Evolutionary conservation across 306 rosid genomes (phyloP).

Genomic region (Vachellia pachyceras): DNA sequence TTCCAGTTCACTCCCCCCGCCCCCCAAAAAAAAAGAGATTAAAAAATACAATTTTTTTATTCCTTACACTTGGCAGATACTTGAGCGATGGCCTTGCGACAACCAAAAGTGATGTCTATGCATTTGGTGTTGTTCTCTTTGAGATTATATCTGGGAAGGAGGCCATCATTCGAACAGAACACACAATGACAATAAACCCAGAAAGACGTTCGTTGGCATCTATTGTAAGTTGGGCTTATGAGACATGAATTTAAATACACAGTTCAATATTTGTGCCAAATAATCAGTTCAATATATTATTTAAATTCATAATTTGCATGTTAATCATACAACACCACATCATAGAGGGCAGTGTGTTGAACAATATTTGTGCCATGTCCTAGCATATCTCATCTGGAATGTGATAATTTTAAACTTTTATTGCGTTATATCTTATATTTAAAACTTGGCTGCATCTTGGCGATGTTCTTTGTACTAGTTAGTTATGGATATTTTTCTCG

Average conservation of each 20-base stretch:
- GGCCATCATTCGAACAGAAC: slow-evolving; percentile 89
- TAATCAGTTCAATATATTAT: no score
- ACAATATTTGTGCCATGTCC: no score
- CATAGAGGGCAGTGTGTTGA: neutral
- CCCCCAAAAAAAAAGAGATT: neutral
- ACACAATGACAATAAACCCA: slow-evolving; percentile 65
- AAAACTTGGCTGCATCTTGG: neutral
- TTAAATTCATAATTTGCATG: neutral
- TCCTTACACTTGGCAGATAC: slow-evolving; percentile 59
- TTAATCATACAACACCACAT: neutral
- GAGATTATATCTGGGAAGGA: slow-evolving; percentile 92
- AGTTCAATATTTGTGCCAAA: neutral
- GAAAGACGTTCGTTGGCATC: slow-evolving; percentile 94
- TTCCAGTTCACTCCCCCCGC: slow-evolving; percentile 22
- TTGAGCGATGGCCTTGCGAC: slow-evolving; percentile 95
- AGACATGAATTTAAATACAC: slow-evolving; percentile 3
- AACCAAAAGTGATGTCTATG: slow-evolving; percentile 89
- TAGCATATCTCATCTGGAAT: neutral
- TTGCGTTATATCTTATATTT: no score
- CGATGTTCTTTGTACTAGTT: neutral
- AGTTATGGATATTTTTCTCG: neutral
- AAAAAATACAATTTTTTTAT: neutral
- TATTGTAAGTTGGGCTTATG: slow-evolving; percentile 63
- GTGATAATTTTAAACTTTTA: slow-evolving; percentile 5
- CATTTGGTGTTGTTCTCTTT: slow-evolving; percentile 92